Conservation (phyloP, 176 grass and related monocot species). For the Cenchrus americanus region DNA sequence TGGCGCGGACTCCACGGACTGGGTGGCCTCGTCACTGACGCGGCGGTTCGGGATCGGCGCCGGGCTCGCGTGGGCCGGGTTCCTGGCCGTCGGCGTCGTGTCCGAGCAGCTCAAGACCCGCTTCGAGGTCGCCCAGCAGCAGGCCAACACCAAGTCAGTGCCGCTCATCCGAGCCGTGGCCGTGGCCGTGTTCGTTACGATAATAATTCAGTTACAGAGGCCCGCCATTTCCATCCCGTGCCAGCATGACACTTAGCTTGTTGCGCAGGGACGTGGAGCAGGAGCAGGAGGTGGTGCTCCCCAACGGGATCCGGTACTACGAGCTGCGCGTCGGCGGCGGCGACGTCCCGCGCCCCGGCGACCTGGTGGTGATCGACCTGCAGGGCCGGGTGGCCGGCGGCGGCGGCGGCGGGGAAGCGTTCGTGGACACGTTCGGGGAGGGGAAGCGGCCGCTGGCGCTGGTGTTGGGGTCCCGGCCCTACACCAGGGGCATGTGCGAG, state of each 20-base stretch:
- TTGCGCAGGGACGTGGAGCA: slow-evolving; percentile 65
- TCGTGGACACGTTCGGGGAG: slow-evolving; percentile 85
- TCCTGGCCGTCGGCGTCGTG: slow-evolving; percentile 85
- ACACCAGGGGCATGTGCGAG: slow-evolving; percentile 91
- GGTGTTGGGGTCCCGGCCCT: slow-evolving; percentile 95
- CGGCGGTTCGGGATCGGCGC: slow-evolving; percentile 91
- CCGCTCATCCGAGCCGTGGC: neutral
- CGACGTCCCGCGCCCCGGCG: slow-evolving; percentile 57
- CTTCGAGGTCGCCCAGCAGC: slow-evolving; percentile 85
- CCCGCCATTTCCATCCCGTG: neutral
- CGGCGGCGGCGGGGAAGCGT: slow-evolving; percentile 23
- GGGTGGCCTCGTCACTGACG: slow-evolving; percentile 83
- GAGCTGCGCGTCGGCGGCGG: slow-evolving; percentile 89
- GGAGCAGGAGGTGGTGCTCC: slow-evolving; percentile 73
- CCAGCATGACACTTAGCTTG: neutral
- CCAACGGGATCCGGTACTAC: slow-evolving; percentile 93
- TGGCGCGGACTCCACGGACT: slow-evolving; percentile 75
- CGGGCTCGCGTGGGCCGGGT: slow-evolving; percentile 89
- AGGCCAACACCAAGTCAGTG: slow-evolving; percentile 90
- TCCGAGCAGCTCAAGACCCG: slow-evolving; percentile 99
- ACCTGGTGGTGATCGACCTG: slow-evolving; percentile 94
- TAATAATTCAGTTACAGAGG: neutral
- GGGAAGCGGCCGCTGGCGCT: slow-evolving; percentile 78
- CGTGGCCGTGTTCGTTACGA: no score
- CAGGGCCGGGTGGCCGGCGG: slow-evolving; percentile 61